Evolutionary conservation across 83 land plant species (phyloP), one percentile per base, ranked within the genome.

Genomic region (Diphasiastrum complanatum): DNA sequence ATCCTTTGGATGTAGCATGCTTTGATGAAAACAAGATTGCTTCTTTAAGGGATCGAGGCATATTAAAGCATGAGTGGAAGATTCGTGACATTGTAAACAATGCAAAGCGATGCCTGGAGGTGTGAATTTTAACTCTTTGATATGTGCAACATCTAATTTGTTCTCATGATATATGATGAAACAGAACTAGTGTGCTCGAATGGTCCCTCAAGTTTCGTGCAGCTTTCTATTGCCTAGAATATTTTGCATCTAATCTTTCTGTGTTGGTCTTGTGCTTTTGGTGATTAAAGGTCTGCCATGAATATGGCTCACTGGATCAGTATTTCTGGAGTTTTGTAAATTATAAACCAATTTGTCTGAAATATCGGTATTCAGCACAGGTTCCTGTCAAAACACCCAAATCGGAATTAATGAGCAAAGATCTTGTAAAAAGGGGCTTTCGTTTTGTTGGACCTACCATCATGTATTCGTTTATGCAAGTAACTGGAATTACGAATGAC

Each of bases 321-420:
- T 64, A 49, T 25, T 2, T 64, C n/a, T 64, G 67, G 67, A 27
- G 67, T 4, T 64, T 64, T 32, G 16, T 64, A 2, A 49, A 49
- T 24, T 4, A 33, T 8, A 48, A 49, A 1, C 61, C 67, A 8
- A 64, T 64, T 32, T 12, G 29, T 16, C 48, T 16, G 23, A 31
- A 24, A 32, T 33, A 29, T 25, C 26, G 58, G 61, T 27, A 33
- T 11, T 19, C 38, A 8, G 27, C 25, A 20, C 58, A 23, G 0
- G 26, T 61, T 5, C 67, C 67, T 18, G 19, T 33, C 0, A 49
- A 49, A 26, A 64, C 43, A 16, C 29, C 61, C 34, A 64, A 47
- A 60, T 64, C 67, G 14, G 67, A 64, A 40, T 25, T 49, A 19
- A 64, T 64, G 10, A 64, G 67, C 57, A 64, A 51, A 5, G 67